Evolutionary conservation across 257 asterid species (phyloP), one percentile per base, ranked within the genome.

Genomic region (Fraxinus pennsylvanica): DNA sequence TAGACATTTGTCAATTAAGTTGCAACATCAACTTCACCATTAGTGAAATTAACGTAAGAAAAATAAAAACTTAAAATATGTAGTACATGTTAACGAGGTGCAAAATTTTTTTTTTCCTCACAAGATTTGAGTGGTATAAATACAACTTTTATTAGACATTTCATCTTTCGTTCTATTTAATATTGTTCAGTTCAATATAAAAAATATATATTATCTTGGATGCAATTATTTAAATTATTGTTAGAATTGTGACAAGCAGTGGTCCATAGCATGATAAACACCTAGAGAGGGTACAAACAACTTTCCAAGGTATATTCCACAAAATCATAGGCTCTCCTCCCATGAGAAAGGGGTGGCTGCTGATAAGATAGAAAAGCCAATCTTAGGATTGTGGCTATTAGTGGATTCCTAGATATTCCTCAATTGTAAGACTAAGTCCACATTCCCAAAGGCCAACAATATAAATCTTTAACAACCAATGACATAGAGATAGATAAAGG

Each of bases 281-380:
- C 84, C 70, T 43, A 15, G 67, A 66, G 77, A 57, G 47, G 15
- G 15, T 30, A 43, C 70, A 68, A 74, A 45, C 17, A 61, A 72
- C 39, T 59, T 79, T 59, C 9, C 9, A 66, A 47, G 39, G 81
- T 61, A 61, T 76, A 77, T 54, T 50, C 82, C 76, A 75, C 45
- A 74, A 69, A 79, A 76, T 47, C 35, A 12, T 17, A n/a, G 69
- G 12, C 61, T 78, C 82, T 74, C 75, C 88, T 81, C 78, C 77
- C 76, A 74, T 65, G 52, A 13, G 47, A 70, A 17, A 74, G 43
- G 63, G 7, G 54, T 38, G 76, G 7, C 33, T 67, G 61, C 1
- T 17, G 85, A 80, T 82, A 78, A 80, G 86, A 77, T 79, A 68
- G 76, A 69, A 76, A 84, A 77, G 75, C 47, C 32, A 70, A 76